phyloP scores from a whole-genome alignment of 495 filamentous ascomycete species.

The Talaromyces ruber region DNA sequence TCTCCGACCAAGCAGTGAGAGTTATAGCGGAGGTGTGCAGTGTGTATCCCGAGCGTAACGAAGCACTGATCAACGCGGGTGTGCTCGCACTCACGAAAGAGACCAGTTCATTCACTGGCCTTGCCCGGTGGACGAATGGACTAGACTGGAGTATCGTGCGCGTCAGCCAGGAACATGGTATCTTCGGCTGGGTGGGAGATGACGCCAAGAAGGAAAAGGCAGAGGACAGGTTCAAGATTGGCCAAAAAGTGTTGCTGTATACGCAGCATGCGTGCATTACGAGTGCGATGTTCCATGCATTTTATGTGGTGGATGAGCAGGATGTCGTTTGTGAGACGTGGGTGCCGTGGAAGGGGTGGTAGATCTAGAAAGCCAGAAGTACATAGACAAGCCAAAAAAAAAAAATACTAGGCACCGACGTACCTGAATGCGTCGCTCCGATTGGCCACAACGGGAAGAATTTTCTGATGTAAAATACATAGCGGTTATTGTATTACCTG shows the following conservation, averaged over 20 bases:
- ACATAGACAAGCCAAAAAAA: too few relatives aligned
- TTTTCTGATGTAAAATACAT: neutral
- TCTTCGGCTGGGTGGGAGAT: slow-evolving; percentile 26
- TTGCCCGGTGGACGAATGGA: slow-evolving; percentile 9
- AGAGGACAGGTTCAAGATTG: slow-evolving; percentile 15
- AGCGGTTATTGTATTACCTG: neutral
- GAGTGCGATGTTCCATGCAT: slow-evolving; percentile 16
- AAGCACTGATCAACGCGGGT: slow-evolving; percentile 19
- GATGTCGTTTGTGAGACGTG: slow-evolving; percentile 22
- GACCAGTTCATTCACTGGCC: slow-evolving; percentile 14
- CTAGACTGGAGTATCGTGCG: slow-evolving; percentile 53
- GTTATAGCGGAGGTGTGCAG: slow-evolving; percentile 18
- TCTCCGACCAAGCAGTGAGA: slow-evolving; percentile 14
- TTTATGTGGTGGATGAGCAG: slow-evolving; percentile 18
- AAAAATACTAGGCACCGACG: too few relatives aligned
- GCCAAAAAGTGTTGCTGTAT: slow-evolving; percentile 19
- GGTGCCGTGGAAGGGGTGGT: slow-evolving; percentile 25
- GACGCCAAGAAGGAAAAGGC: slow-evolving; percentile 5
- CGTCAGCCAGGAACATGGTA: slow-evolving; percentile 61
- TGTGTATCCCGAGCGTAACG: slow-evolving; percentile 20
- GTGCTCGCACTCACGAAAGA: slow-evolving; percentile 17
- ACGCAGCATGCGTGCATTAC: slow-evolving; percentile 26
- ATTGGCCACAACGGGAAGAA: neutral
- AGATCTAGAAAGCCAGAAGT: too few relatives aligned
- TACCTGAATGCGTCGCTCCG: neutral